Evolutionary conservation across 2,329 filamentous ascomycete species (phyloP).

Genomic region (Sodiomyces alkalinus): DNA sequence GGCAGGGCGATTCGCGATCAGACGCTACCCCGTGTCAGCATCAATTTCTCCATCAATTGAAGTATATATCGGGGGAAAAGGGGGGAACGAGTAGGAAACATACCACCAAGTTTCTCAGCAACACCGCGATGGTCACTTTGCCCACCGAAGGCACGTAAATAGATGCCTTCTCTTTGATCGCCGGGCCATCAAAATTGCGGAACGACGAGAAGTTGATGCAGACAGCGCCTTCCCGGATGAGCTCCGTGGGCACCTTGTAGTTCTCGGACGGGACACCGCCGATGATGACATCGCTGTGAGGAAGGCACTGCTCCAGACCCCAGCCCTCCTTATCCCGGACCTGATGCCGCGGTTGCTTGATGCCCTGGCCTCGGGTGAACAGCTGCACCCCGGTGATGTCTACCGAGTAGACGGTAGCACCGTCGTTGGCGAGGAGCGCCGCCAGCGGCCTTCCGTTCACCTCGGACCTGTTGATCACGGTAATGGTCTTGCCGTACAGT

Average conservation of each 20-base stretch:
- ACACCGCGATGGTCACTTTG: slow-evolving; percentile 89
- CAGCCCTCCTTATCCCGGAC: slow-evolving; percentile 71
- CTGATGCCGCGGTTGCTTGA: slow-evolving; percentile 74
- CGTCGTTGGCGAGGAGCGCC: slow-evolving; percentile 88
- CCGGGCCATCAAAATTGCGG: slow-evolving; percentile 76
- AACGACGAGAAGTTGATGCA: slow-evolving; percentile 98
- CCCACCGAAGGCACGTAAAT: slow-evolving; percentile 96
- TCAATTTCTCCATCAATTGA: neutral
- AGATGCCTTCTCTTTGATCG: slow-evolving; percentile 86
- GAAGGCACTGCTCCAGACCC: slow-evolving; percentile 66
- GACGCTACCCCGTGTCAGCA: slow-evolving; percentile 19
- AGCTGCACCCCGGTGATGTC: slow-evolving; percentile 84
- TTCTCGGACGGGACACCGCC: slow-evolving; percentile 76
- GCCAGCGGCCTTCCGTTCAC: slow-evolving; percentile 89
- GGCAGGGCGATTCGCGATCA: slow-evolving; percentile 33
- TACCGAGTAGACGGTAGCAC: slow-evolving; percentile 87
- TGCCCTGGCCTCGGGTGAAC: slow-evolving; percentile 78
- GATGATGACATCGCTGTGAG: slow-evolving; percentile 87
- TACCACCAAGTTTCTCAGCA: slow-evolving; percentile 79
- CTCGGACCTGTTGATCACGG: slow-evolving; percentile 90
- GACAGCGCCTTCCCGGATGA: slow-evolving; percentile 81
- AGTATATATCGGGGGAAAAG: neutral
- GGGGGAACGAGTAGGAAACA: slow-evolving; percentile 20
- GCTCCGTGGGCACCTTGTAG: slow-evolving; percentile 76
- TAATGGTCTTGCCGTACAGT: slow-evolving; percentile 84